Percentiles rank a stretch among this genome's conserved stretches.
Conservation (phyloP, 2,329 filamentous ascomycete genomes). For the Diplodia sapinea region DNA sequence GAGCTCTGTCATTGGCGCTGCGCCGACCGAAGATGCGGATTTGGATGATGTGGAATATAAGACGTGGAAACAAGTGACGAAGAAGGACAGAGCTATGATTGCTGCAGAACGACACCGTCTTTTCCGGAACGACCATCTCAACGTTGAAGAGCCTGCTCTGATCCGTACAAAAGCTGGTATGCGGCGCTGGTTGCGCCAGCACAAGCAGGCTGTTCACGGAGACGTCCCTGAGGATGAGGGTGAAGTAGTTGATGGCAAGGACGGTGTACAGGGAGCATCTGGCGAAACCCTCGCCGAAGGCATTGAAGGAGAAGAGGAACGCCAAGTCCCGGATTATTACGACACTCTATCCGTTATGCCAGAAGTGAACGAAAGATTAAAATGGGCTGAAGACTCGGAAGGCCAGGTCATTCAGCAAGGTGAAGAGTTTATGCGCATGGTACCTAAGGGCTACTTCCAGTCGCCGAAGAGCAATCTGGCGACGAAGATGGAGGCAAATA, state of each 20-base stretch:
- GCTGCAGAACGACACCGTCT: conserved; percentile 85
- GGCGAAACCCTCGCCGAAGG: conserved; percentile 87
- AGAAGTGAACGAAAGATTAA: conserved; percentile 76
- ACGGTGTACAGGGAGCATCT: conserved; percentile 56
- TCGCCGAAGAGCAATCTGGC: conserved; percentile 76
- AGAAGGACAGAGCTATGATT: conserved; percentile 87
- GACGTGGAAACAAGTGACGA: conserved; percentile 98
- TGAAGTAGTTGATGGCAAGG: conserved; percentile 53
- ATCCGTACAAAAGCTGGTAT: conserved; percentile 85
- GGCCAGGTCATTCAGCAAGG: conserved; percentile 87
- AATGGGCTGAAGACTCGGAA: conserved; percentile 89
- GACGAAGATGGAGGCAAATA: conserved; percentile 85
- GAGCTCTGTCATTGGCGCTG: conserved; percentile 67
- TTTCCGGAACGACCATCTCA: conserved; percentile 83
- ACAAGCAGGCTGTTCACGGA: conserved; percentile 65
- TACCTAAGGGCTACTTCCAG: conserved; percentile 76
- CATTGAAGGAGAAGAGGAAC: conserved; percentile 82
- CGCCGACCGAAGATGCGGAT: conserved; percentile 76
- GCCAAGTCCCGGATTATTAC: conserved; percentile 91
- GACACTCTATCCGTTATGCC: conserved; percentile 84
- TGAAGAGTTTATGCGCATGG: conserved; percentile 80
- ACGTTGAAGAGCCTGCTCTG: conserved; percentile 84
- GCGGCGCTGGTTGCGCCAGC: conserved; percentile 82
- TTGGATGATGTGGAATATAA: conserved; percentile 92
- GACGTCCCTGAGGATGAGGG: conserved; percentile 54